phyloP scores from a whole-genome alignment of 805 yeast species.

The Saccharomycopsis fodiens region DNA sequence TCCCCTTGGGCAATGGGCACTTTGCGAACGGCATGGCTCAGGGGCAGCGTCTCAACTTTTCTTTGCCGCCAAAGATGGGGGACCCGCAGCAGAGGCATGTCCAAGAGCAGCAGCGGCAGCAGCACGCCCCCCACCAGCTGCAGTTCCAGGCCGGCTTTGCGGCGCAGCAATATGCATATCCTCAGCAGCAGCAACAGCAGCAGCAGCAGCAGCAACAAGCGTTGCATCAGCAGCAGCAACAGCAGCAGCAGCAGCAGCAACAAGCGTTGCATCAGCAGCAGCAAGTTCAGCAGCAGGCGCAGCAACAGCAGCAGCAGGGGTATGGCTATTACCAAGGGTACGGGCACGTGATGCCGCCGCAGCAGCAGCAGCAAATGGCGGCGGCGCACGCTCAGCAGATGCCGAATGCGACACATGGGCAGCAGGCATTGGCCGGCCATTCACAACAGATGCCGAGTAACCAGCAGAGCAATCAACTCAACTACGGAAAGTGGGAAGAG shows the following conservation, averaged over 20 bases:
- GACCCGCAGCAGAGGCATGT: background rate
- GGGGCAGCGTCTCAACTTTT: constrained; percentile 22
- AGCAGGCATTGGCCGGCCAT: constrained; percentile 13
- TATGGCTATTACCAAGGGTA: background rate
- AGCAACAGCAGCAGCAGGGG: constrained; percentile 3
- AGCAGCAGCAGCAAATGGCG: background rate
- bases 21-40: background rate
- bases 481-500: too few species aligned
- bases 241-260: background rate
- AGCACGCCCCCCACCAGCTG: constrained; percentile 24
- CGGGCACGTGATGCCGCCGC: too few species aligned
- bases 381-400: too few species aligned
- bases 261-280: background rate
- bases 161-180: constrained; percentile 16
- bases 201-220: constrained; percentile 6
- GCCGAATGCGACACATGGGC: background rate
- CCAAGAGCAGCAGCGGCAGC: background rate
- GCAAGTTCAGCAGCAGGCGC: background rate
- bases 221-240: constrained; percentile 1
- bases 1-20: background rate
- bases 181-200: constrained; percentile 6
- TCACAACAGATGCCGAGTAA: background rate
- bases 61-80: constrained; percentile 9
- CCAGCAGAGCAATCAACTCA: too few species aligned
- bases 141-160: too few species aligned